A percentile compares a stretch with the other conserved stretches of the same genome.
phyloP scores from a whole-genome alignment of 345 rosid species.

The Psidium friedrichsthalianum region DNA sequence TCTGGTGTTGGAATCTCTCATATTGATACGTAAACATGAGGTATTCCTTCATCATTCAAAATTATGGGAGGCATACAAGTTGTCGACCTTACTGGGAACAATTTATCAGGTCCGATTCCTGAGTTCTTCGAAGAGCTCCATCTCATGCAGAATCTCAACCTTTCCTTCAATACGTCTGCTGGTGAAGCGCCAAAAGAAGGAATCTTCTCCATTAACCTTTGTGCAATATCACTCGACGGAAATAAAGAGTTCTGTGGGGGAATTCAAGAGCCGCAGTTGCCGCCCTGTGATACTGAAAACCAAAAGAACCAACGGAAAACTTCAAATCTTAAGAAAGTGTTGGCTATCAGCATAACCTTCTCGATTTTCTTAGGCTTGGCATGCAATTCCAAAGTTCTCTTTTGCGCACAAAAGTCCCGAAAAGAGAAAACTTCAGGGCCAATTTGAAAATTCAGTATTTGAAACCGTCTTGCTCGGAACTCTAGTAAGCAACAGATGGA shows the following conservation, averaged over 20 bases:
- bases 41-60: no score
- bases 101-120: neutral
- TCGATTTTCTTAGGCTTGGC: neutral
- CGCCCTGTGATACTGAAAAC: neutral
- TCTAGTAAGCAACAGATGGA: no score
- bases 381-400: neutral
- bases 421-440: neutral
- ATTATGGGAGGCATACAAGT: no score
- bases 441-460: neutral
- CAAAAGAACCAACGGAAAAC: neutral
- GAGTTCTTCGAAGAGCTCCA: neutral
- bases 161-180: conserved; percentile 1
- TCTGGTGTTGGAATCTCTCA: neutral
- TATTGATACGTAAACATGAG: neutral
- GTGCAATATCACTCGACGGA: neutral
- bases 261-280: neutral
- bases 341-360: neutral
- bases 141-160: neutral
- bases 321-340: neutral
- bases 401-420: neutral
- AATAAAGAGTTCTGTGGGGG: conserved; percentile 1
- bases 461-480: neutral
- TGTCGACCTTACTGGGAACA: conserved; percentile 1
- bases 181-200: conserved; percentile 4
- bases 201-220: neutral